These are phyloP conservation scores for Manihot esculenta DNA, from an alignment of 441 rosid genomes.

Conservation along the genomic window DNA sequence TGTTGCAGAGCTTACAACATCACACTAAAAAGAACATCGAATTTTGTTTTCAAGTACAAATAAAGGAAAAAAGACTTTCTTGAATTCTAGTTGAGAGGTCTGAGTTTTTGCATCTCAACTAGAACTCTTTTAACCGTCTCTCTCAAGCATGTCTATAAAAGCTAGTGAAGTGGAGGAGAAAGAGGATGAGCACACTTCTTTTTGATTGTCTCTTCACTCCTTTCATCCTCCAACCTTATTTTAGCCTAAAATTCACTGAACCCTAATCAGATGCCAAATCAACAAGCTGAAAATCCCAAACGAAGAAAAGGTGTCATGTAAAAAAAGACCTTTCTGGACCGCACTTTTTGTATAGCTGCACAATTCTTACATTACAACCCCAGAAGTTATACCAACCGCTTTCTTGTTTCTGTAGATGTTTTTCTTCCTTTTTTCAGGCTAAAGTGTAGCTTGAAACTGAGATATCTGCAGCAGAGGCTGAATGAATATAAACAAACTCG, in stretches of 20 bases:
- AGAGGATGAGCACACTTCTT: slow-evolving; percentile 98
- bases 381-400: slow-evolving; percentile 27
- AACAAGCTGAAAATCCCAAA: slow-evolving; percentile 27
- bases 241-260: slow-evolving; percentile 29
- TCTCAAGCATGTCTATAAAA: slow-evolving; percentile 33
- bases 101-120: slow-evolving; percentile 29
- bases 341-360: slow-evolving; percentile 55
- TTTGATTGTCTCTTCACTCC: slow-evolving; percentile 66
- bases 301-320: slow-evolving; percentile 19
- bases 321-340: slow-evolving; percentile 34
- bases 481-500: slow-evolving; percentile 87
- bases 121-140: slow-evolving; percentile 31
- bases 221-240: slow-evolving; percentile 58
- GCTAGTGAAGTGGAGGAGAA: slow-evolving; percentile 49
- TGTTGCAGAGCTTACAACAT: slow-evolving; percentile 51
- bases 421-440: slow-evolving; percentile 44
- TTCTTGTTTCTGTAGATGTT: slow-evolving; percentile 3
- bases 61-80: slow-evolving; percentile 21
- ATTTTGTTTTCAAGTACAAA: slow-evolving; percentile 25
- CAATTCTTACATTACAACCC: slow-evolving; percentile 42
- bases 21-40: slow-evolving; percentile 3
- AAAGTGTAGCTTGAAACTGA: slow-evolving; percentile 73
- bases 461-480: slow-evolving; percentile 65
- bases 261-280: slow-evolving; percentile 36
- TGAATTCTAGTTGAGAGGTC: slow-evolving; percentile 35